Conservation (phyloP, 2,329 filamentous ascomycete species). For the Harringtonia aguacate region DNA sequence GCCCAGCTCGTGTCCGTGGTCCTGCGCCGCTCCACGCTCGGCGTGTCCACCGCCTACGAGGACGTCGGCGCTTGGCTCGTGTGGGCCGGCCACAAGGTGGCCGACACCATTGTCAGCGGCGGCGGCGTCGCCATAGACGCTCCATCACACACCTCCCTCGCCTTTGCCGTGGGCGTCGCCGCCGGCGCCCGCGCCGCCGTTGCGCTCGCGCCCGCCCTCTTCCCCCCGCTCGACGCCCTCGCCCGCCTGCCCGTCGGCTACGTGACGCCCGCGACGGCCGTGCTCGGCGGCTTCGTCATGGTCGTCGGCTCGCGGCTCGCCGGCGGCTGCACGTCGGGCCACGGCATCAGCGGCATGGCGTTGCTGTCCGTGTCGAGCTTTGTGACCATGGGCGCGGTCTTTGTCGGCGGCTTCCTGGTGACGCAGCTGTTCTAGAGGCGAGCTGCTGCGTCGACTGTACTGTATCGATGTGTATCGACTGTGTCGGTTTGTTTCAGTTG, state of each 20-base stretch:
- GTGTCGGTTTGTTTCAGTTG: not conserved
- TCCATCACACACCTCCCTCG: slow-evolving; percentile 10
- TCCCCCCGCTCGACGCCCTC: not conserved
- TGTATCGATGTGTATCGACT: too few species aligned
- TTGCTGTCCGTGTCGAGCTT: slow-evolving; percentile 51
- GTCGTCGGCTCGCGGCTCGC: slow-evolving; percentile 50
- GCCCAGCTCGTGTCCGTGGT: slow-evolving; percentile 47
- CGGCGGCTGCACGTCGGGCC: slow-evolving; percentile 58
- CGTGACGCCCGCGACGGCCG: slow-evolving; percentile 27
- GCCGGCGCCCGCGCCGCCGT: slow-evolving; percentile 8
- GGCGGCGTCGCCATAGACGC: too few species aligned
- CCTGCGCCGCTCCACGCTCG: slow-evolving; percentile 41
- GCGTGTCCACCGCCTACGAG: slow-evolving; percentile 51
- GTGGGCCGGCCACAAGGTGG: not conserved
- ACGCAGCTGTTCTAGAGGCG: slow-evolving; percentile 3
- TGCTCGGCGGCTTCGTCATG: slow-evolving; percentile 45
- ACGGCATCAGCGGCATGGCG: slow-evolving; percentile 59
- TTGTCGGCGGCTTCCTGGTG: slow-evolving; percentile 32
- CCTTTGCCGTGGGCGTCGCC: slow-evolving; percentile 22
- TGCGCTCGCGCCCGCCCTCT: slow-evolving; percentile 3
- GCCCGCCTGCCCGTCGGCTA: not conserved
- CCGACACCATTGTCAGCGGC: slow-evolving; percentile 15
- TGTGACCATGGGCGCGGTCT: slow-evolving; percentile 47
- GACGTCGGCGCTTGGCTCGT: slow-evolving; percentile 46
- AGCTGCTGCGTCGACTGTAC: too few species aligned